Evolutionary conservation across 306 rosid genomes (phyloP), one percentile per base, ranked within the genome.

Genomic region (Fragaria iinumae): DNA sequence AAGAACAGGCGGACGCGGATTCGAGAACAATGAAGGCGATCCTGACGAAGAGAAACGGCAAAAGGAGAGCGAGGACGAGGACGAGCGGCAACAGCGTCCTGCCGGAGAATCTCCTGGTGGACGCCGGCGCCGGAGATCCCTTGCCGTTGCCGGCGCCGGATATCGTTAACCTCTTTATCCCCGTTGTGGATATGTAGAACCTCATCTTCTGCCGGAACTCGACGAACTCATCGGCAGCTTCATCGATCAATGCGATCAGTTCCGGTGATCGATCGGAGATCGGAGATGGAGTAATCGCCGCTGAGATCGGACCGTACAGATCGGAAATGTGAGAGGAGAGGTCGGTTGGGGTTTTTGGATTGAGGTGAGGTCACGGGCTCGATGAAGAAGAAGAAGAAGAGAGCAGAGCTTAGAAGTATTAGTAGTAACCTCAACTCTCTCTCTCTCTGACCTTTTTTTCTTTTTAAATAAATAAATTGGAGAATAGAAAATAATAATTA

Each of bases 131-230:
- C 12, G 80, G 75, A 6, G 83, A 73, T 47, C 71, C 86, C 44
- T 91, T 88, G 0, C 86, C 85, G 66, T 88, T 88, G 0, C 86
- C 87, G 67, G 86, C 75, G 38, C 71, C 74, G 44, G 97, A 82
- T 74, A 91, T 88, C 2, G 93, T 85, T 17, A 88, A 79, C 69
- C 89, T 77, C 86, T 90, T 93, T 65, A 90, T 88, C 57, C 96
- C 96, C 75, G 83, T 88, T 12, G 97, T 63, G 9, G 96, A 93
- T 79, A 91, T 91, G 73, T 90, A 93, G 69, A 88, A 90, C 91
- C 91, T 93, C 98, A 93, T 91, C 71, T 68, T 81, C 81, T 41
- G 1, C 69, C 36, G 2, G 2, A 23, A 21, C 13, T 8, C 20
- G 8, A 16, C 44, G 27, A 36, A 1, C 62, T 62, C 41, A 7